phyloP scores from a whole-genome alignment of 768 basidiomycete genomes.

The Xerocomellus intermedius region DNA sequence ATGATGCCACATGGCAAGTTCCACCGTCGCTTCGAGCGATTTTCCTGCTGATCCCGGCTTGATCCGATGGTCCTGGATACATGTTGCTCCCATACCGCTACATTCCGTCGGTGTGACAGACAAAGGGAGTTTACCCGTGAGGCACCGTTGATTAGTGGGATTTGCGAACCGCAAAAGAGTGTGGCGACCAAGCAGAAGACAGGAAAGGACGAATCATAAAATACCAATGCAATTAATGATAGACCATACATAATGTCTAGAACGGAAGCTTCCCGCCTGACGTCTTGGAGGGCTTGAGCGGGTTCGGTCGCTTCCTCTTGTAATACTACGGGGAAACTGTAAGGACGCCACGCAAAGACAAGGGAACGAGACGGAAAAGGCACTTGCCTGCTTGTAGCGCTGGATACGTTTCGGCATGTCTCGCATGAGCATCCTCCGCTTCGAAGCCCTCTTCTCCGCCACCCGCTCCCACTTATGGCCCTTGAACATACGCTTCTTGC shows the following conservation, averaged over 20 bases:
- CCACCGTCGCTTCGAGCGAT: not conserved
- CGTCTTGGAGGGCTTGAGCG: conserved; percentile 55
- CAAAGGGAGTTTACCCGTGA: not conserved
- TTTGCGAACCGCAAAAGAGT: not conserved
- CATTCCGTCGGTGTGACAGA: not conserved
- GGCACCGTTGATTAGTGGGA: not conserved
- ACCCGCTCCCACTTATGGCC: conserved; percentile 84
- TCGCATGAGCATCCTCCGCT: conserved; percentile 57
- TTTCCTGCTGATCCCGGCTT: not conserved
- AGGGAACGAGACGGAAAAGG: not conserved
- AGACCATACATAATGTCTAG: conserved; percentile 35
- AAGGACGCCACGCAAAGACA: not conserved
- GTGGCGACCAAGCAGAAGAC: not conserved
- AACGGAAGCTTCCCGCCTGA: conserved; percentile 54
- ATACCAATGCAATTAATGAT: conserved; percentile 1
- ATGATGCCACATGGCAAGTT: not conserved
- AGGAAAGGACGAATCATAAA: not conserved
- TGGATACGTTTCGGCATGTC: conserved; percentile 67
- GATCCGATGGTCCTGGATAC: not conserved
- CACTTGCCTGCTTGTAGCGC: conserved; percentile 63
- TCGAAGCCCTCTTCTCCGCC: conserved; percentile 45
- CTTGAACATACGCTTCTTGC: conserved; percentile 87
- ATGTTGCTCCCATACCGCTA: not conserved
- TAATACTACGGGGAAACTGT: conserved; percentile 20
- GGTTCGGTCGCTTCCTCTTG: conserved; percentile 48